A percentile compares a stretch with the other conserved stretches of the same genome.
These are phyloP conservation scores for Syzygium grande DNA, from an alignment of 345 rosid genomes.

Conservation along the genomic window DNA sequence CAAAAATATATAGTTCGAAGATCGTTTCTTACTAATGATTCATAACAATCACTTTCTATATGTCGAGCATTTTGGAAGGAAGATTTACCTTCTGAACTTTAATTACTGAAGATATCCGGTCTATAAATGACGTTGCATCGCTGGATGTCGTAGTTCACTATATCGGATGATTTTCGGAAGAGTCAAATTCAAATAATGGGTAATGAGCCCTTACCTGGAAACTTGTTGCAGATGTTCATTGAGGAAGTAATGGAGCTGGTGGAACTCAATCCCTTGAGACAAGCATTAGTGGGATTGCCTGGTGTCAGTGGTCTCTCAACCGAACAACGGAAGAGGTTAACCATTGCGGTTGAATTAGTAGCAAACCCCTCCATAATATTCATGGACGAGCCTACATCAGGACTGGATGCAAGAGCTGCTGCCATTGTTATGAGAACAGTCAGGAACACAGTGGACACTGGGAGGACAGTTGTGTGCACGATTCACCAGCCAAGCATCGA, in stretches of 20 bases:
- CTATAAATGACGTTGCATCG: not conserved
- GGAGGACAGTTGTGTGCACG: slow-evolving; percentile 45
- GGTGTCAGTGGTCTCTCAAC: slow-evolving; percentile 38
- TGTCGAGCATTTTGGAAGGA: not conserved
- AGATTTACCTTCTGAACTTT: not conserved
- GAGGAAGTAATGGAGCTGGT: slow-evolving; percentile 41
- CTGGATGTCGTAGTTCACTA: not conserved
- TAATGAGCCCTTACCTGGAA: not conserved
- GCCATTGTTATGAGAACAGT: slow-evolving; percentile 51
- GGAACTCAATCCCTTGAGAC: slow-evolving; percentile 18
- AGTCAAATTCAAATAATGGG: not conserved
- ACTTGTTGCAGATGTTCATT: slow-evolving; percentile 2
- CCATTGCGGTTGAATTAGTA: slow-evolving; percentile 44
- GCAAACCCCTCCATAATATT: slow-evolving; percentile 43
- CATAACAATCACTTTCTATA: not conserved
- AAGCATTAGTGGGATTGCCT: slow-evolving; percentile 34
- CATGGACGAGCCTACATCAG: slow-evolving; percentile 50
- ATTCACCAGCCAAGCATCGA: slow-evolving; percentile 47
- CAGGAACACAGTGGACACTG: slow-evolving; percentile 42
- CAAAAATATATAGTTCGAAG: not conserved
- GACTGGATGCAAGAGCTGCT: slow-evolving; percentile 45
- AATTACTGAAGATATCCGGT: not conserved
- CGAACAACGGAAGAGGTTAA: slow-evolving; percentile 38
- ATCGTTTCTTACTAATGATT: not conserved
- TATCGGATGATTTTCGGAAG: not conserved